Evolutionary conservation across 106 monocot species (phyloP).

Genomic region (Apostasia shenzhenica): DNA sequence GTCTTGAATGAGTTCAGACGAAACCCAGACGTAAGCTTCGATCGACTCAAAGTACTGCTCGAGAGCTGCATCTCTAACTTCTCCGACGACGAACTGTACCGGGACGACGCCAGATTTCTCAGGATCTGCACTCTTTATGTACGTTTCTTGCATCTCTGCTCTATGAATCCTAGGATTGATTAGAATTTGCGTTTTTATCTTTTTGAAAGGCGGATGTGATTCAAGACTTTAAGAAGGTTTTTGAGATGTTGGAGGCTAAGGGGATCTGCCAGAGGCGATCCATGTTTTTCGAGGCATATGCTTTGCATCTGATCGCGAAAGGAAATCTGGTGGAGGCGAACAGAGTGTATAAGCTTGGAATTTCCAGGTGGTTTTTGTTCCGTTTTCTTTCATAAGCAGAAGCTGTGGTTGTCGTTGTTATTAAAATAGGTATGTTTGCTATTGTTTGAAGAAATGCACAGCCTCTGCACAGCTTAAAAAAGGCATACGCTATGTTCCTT

Average conservation of each 20-base stretch:
- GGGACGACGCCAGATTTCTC: constrained; percentile 54
- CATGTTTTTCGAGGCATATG: constrained; percentile 73
- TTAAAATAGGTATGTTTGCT: constrained; percentile 1
- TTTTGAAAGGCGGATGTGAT: constrained; percentile 53
- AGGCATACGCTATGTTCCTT: constrained; percentile 44
- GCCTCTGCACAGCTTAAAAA: constrained; percentile 60
- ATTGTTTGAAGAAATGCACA: constrained; percentile 52
- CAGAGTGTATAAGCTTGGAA: constrained; percentile 47
- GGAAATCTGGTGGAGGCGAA: constrained; percentile 52
- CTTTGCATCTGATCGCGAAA: constrained; percentile 29
- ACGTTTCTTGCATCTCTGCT: background rate
- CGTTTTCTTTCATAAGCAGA: background rate
- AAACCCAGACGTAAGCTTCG: constrained; percentile 10
- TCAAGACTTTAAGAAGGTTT: constrained; percentile 53
- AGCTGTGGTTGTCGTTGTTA: background rate
- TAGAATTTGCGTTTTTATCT: constrained; percentile 3
- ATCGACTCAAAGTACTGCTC: constrained; percentile 21
- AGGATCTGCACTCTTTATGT: constrained; percentile 80
- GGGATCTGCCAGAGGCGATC: constrained; percentile 45
- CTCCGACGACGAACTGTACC: constrained; percentile 36
- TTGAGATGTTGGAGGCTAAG: constrained; percentile 52
- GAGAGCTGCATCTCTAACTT: constrained; percentile 55
- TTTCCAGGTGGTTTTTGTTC: constrained; percentile 43
- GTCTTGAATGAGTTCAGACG: constrained; percentile 30
- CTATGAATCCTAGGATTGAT: background rate